Evolutionary conservation across 768 basidiomycete species (phyloP).

Genomic region (Exsudoporus frostii): DNA sequence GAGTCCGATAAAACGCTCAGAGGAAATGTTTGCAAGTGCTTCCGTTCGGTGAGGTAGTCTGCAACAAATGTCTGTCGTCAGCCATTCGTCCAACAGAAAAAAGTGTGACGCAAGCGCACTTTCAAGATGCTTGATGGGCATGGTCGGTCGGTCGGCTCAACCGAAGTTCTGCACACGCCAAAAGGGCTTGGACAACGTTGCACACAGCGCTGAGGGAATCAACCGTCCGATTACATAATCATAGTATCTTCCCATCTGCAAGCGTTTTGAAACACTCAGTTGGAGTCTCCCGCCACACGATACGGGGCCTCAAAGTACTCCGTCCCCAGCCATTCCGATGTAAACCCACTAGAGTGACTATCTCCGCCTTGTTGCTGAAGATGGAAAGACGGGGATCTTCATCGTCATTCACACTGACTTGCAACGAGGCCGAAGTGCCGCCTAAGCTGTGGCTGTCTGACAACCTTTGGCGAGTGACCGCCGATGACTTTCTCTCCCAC

Average conservation of each 20-base stretch:
- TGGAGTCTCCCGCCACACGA: not conserved
- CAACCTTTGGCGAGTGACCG: constrained; percentile 3
- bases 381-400: not conserved
- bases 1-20: constrained; percentile 83
- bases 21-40: constrained; percentile 79
- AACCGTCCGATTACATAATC: constrained; percentile 29
- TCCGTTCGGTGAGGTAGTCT: constrained; percentile 87
- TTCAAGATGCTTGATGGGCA: constrained; percentile 85
- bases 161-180: not conserved
- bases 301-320: not conserved
- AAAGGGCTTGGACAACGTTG: constrained; percentile 20
- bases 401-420: not conserved
- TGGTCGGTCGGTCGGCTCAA: constrained; percentile 30
- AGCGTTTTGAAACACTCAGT: not conserved
- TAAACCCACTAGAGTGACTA: not conserved
- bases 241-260: constrained; percentile 5
- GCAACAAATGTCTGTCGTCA: constrained; percentile 4
- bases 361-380: not conserved
- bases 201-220: constrained; percentile 15
- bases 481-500: constrained; percentile 6
- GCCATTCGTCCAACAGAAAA: not conserved
- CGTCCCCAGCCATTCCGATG: not conserved
- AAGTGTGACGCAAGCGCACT: constrained; percentile 42
- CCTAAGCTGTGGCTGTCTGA: constrained; percentile 2
- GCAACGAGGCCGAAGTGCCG: constrained; percentile 2